Evolutionary conservation across 139 green algal genomes (phyloP).

Genomic region (Micromonas pusilla): DNA sequence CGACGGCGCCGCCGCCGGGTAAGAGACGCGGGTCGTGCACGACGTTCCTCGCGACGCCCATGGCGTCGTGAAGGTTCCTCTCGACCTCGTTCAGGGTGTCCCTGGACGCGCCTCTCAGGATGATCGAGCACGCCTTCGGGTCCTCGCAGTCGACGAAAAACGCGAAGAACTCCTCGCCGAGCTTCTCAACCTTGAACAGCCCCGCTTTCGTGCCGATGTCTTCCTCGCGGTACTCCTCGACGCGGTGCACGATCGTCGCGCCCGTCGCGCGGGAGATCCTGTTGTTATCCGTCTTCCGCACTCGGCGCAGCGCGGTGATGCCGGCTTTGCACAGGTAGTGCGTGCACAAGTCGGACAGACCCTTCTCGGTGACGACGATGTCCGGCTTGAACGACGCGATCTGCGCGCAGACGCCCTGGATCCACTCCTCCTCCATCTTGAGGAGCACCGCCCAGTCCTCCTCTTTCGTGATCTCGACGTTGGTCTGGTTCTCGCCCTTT

Average conservation of each 20-base stretch:
- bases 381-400: conserved; percentile 93
- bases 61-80: conserved; percentile 76
- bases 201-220: conserved; percentile 89
- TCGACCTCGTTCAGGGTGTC: conserved; percentile 93
- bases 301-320: conserved; percentile 87
- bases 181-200: conserved; percentile 94
- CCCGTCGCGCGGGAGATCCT: conserved; percentile 43
- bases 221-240: conserved; percentile 77
- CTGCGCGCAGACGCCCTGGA: conserved; percentile 63
- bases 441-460: conserved; percentile 91
- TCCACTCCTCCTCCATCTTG: conserved; percentile 93
- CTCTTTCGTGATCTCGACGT: conserved; percentile 94
- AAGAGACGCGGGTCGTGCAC: conserved; percentile 81
- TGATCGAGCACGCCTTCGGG: conserved; percentile 92
- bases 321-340: conserved; percentile 71
- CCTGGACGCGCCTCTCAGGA: conserved; percentile 77
- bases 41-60: conserved; percentile 97
- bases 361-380: conserved; percentile 97
- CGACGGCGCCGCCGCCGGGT: conserved; percentile 86
- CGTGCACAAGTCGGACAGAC: conserved; percentile 84
- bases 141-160: conserved; percentile 96
- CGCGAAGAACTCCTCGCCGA: conserved; percentile 97
- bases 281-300: conserved; percentile 99
- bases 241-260: conserved; percentile 90
- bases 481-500: conserved; percentile 98